phyloP scores from a whole-genome alignment of 176 grass and related monocot species.

The Oropetium thomaeum region DNA sequence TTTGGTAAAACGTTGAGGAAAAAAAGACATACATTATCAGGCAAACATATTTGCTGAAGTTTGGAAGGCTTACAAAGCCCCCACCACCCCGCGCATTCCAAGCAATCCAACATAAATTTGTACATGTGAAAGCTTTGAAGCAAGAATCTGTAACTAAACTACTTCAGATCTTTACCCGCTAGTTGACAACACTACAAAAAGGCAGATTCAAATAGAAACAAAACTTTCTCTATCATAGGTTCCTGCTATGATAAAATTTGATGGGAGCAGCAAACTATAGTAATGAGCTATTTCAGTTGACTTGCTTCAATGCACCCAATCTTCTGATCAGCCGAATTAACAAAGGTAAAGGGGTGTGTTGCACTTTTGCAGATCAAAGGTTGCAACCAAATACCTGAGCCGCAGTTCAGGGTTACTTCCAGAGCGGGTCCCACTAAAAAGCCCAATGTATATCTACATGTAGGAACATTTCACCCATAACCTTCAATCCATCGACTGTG shows the following conservation, averaged over 20 bases:
- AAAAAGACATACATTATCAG: not conserved
- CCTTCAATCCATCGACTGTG: not conserved
- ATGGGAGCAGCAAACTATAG: not conserved
- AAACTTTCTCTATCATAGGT: conserved; percentile 1
- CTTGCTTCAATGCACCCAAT: not conserved
- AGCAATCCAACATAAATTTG: not conserved
- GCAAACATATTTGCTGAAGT: not conserved
- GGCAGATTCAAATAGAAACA: conserved; percentile 10
- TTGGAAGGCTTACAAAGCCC: not conserved
- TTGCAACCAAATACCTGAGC: not conserved
- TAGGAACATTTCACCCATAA: not conserved
- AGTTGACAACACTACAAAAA: conserved; percentile 1
- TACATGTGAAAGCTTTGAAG: not conserved
- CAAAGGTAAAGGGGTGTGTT: conserved; percentile 3
- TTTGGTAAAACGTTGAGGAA: not conserved
- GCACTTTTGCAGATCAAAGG: not conserved
- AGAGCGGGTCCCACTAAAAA: not conserved
- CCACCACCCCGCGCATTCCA: not conserved
- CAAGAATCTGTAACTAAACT: conserved; percentile 19
- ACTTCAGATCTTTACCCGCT: conserved; percentile 14
- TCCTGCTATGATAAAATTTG: conserved; percentile 1
- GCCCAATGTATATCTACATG: not conserved
- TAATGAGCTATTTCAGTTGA: not conserved
- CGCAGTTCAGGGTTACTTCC: not conserved
- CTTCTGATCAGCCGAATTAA: not conserved